These are phyloP conservation scores for Lentinula boryana DNA, from an alignment of 768 basidiomycete species.

Conservation along the genomic window DNA sequence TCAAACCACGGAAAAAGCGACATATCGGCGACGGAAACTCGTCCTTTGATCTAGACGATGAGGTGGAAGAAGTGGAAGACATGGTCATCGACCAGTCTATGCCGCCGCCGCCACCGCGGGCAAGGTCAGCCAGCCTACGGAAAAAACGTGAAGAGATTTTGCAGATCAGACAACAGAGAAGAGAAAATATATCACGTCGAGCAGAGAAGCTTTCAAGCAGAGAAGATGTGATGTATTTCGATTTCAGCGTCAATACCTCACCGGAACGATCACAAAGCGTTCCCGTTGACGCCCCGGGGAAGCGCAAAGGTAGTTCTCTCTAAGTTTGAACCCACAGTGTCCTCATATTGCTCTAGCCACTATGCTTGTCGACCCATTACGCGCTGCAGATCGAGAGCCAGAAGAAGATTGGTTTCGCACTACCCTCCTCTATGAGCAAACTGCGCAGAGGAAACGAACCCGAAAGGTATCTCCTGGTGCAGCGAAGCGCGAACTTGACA, in stretches of 20 bases:
- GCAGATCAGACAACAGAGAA: slow-evolving; percentile 25
- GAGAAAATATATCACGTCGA: slow-evolving; percentile 22
- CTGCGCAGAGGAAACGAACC: slow-evolving; percentile 36
- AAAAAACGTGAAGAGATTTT: slow-evolving; percentile 26
- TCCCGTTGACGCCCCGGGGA: slow-evolving; percentile 19
- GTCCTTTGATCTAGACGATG: slow-evolving; percentile 5
- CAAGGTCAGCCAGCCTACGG: slow-evolving; percentile 18
- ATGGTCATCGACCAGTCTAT: slow-evolving; percentile 41
- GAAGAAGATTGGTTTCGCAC: slow-evolving; percentile 28
- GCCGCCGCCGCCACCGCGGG: background rate
- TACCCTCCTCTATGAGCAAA: slow-evolving; percentile 24
- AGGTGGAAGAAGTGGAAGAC: slow-evolving; percentile 38
- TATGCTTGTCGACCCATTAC: slow-evolving; percentile 28
- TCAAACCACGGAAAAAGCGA: slow-evolving; percentile 9
- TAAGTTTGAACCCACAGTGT: background rate
- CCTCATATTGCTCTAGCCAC: slow-evolving; percentile 19
- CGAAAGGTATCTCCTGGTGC: slow-evolving; percentile 42
- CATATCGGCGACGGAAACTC: slow-evolving; percentile 5
- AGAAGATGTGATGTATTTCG: slow-evolving; percentile 10
- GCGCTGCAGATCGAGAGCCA: slow-evolving; percentile 21
- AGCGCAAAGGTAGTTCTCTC: slow-evolving; percentile 42
- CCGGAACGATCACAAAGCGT: slow-evolving; percentile 13
- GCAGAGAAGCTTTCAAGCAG: slow-evolving; percentile 17
- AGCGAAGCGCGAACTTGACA: slow-evolving; percentile 29
- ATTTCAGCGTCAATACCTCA: slow-evolving; percentile 13